Conservation (phyloP, 2,329 filamentous ascomycete species). For the Colletotrichum falcatum region DNA sequence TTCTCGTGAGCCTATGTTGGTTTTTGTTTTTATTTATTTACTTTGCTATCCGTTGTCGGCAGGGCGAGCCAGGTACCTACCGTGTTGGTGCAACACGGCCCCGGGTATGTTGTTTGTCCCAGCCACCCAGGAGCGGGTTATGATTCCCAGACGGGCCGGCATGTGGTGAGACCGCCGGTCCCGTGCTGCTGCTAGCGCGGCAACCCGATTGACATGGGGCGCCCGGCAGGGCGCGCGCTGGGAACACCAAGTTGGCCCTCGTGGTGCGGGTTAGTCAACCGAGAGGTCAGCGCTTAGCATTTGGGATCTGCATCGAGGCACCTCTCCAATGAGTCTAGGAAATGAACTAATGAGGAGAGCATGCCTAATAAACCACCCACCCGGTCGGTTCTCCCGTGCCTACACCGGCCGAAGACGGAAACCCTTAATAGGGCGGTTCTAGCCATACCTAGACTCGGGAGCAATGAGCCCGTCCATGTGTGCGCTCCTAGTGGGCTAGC, state of each 20-base stretch:
- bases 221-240: constrained; percentile 27
- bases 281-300: not conserved
- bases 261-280: constrained; percentile 20
- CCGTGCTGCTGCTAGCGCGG: constrained; percentile 3
- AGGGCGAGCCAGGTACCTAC: constrained; percentile 1
- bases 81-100: constrained; percentile 6
- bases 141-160: not conserved
- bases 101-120: constrained; percentile 18
- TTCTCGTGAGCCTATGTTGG: not conserved
- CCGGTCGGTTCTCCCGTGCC: constrained; percentile 16
- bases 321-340: constrained; percentile 7
- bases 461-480: constrained; percentile 22
- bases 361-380: not conserved
- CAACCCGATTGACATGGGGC: constrained; percentile 25
- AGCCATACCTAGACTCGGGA: not conserved
- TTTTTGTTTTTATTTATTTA: not conserved
- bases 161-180: not conserved
- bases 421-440: not conserved
- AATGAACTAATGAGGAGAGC: not conserved
- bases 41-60: too few relatives aligned
- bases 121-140: not conserved
- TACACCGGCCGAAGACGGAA: constrained; percentile 13
- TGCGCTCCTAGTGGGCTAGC: too few relatives aligned
- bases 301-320: constrained; percentile 2
- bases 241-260: not conserved